Percentiles rank a stretch among this genome's conserved stretches.
These are phyloP conservation scores for Mycosphaerella sp. DNA, from an alignment of 2,329 filamentous ascomycete species.

Conservation along the genomic window DNA sequence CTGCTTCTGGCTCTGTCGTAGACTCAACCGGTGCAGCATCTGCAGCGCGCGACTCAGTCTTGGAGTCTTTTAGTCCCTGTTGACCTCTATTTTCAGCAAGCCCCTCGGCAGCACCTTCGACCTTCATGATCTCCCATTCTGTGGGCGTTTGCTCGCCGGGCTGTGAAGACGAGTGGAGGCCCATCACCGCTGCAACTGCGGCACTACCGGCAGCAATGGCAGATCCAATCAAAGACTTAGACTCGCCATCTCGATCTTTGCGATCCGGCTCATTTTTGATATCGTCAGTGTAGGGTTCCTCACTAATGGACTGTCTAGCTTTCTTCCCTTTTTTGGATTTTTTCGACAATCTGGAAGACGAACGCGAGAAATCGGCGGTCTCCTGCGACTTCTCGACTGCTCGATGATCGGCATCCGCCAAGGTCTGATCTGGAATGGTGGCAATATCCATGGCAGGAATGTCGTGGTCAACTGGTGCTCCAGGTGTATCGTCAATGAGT, in stretches of 20 bases:
- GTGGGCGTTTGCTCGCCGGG: background rate
- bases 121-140: background rate
- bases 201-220: background rate
- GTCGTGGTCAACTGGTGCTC: background rate
- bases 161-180: background rate
- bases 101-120: constrained; percentile 9
- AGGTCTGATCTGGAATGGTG: background rate
- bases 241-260: background rate
- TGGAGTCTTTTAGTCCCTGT: constrained; percentile 20
- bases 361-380: constrained; percentile 9
- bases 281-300: background rate
- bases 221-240: background rate
- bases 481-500: background rate
- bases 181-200: background rate
- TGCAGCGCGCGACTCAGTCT: background rate
- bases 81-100: constrained; percentile 14
- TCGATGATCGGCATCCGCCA: too few relatives aligned
- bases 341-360: constrained; percentile 9
- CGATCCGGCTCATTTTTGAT: background rate
- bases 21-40: background rate
- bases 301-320: constrained; percentile 9
- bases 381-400: background rate
- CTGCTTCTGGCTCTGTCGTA: background rate
- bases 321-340: constrained; percentile 27
- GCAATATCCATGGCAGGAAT: background rate